These are phyloP conservation scores for Clavispora fructus DNA, from an alignment of 805 yeast species.

Conservation along the genomic window DNA sequence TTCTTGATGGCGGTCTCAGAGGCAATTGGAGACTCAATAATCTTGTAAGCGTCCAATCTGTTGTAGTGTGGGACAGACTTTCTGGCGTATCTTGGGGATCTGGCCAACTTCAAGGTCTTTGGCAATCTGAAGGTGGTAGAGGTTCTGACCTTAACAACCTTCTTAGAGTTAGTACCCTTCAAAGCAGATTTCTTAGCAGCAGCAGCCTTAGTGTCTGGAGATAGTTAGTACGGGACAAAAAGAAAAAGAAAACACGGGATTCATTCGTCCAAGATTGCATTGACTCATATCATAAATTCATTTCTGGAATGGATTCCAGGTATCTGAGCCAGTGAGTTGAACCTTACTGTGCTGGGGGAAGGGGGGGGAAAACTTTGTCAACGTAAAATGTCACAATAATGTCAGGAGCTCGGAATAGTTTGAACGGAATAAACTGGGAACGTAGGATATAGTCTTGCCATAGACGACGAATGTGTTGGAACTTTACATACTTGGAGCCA, in stretches of 20 bases:
- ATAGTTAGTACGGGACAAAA: constrained; percentile 19
- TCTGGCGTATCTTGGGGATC: constrained; percentile 92
- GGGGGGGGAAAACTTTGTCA: background rate
- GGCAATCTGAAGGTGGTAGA: constrained; percentile 94
- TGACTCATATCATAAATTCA: background rate
- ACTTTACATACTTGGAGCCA: constrained; percentile 19
- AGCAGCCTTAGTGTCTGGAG: constrained; percentile 67
- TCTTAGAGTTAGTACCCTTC: constrained; percentile 92
- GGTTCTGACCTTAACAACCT: constrained; percentile 91
- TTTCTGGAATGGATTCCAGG: no score
- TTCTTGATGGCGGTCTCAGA: constrained; percentile 99
- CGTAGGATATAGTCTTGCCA: background rate
- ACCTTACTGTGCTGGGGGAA: background rate
- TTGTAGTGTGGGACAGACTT: constrained; percentile 96
- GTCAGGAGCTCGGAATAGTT: background rate
- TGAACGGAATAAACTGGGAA: background rate
- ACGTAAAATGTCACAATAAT: background rate
- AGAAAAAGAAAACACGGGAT: background rate
- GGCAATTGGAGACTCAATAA: constrained; percentile 91
- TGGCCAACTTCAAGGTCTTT: constrained; percentile 90
- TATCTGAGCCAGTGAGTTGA: no score
- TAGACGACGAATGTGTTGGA: background rate
- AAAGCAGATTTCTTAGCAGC: constrained; percentile 98
- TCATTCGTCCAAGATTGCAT: background rate
- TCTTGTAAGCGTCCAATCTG: constrained; percentile 94